A percentile compares a stretch with the other conserved stretches of the same genome.
Evolutionary conservation across 495 filamentous ascomycete genomes (phyloP).

Genomic region (Penicillium roqueforti): DNA sequence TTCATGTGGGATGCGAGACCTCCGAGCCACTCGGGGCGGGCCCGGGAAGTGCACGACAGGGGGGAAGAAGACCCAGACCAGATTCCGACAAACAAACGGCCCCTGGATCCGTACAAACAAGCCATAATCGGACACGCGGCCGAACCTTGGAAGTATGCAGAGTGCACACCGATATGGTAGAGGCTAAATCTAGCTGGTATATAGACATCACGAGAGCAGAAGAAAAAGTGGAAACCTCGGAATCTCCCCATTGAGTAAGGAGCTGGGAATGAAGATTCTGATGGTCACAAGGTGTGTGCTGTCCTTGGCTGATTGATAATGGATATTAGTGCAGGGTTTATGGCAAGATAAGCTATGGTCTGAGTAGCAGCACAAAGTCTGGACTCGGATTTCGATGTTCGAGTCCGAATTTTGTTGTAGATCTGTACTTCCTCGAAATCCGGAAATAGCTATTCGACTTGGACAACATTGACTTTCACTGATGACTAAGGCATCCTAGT

Average conservation of each 20-base stretch:
- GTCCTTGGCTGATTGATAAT: background rate
- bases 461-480: background rate
- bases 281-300: constrained; percentile 2
- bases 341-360: constrained; percentile 1
- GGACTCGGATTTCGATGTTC: background rate
- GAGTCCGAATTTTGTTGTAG: background rate
- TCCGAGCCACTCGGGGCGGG: background rate
- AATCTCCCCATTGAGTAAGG: constrained; percentile 22
- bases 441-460: no score
- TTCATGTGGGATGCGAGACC: background rate
- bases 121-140: background rate
- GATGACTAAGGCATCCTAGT: background rate
- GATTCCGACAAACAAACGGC: background rate
- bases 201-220: constrained; percentile 13
- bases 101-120: background rate
- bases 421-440: no score
- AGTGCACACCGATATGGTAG: background rate
- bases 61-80: background rate
- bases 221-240: constrained; percentile 8
- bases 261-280: constrained; percentile 7
- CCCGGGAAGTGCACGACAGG: background rate
- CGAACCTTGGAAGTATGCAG: background rate
- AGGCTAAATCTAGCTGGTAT: constrained; percentile 8
- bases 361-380: background rate
- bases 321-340: background rate